A percentile compares a stretch with the other conserved stretches of the same genome.
phyloP scores from a whole-genome alignment of 345 rosid genomes.

The Salix viminalis region DNA sequence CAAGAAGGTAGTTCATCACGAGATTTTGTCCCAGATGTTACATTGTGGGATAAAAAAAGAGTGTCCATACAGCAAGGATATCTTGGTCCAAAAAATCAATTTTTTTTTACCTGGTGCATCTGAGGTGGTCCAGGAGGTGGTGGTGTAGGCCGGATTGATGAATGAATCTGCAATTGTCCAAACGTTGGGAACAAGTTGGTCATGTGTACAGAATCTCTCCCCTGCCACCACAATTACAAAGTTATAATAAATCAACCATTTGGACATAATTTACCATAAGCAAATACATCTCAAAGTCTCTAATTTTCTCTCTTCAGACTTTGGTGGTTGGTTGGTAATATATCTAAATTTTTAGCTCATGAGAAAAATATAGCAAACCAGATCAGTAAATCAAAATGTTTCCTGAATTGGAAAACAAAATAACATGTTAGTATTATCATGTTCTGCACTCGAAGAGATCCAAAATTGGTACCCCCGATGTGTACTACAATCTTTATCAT shows the following conservation, averaged over 20 bases:
- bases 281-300: background rate
- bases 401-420: slow-evolving; percentile 11
- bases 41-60: background rate
- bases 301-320: background rate
- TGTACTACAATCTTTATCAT: background rate
- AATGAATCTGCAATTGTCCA: slow-evolving; percentile 52
- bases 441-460: background rate
- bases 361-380: background rate
- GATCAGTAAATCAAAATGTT: background rate
- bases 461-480: background rate
- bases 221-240: slow-evolving; percentile 33
- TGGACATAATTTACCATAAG: slow-evolving; percentile 19
- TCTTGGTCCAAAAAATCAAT: background rate
- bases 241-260: background rate
- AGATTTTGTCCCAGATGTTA: background rate
- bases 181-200: slow-evolving; percentile 52
- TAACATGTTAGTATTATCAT: background rate
- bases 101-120: slow-evolving; percentile 40
- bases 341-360: background rate
- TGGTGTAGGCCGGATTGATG: slow-evolving; percentile 36
- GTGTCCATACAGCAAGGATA: slow-evolving; percentile 1
- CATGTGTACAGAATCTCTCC: slow-evolving; percentile 58
- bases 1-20: background rate
- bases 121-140: slow-evolving; percentile 36
- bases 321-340: background rate